Evolutionary conservation across 768 basidiomycete species (phyloP), one percentile per base, ranked within the genome.

Genomic region (Fomitopsis serialis): DNA sequence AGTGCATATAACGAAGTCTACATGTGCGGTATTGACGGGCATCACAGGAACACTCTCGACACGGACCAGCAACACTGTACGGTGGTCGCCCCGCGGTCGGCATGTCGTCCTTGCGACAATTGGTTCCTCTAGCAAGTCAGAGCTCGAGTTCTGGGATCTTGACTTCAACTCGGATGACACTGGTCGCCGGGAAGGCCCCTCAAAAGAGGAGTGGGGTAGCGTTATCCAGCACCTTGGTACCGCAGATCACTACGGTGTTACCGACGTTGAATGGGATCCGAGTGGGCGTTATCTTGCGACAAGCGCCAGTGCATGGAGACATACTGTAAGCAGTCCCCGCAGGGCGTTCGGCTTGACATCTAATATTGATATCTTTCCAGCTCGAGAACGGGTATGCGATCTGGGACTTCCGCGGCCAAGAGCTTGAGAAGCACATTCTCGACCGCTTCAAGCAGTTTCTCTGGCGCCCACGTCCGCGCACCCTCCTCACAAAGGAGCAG

Each of bases 371-470:
- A 40, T 59, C 44, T 2, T 10, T 50, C 29, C 61, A 98, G 96
- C 83, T 98, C 57, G 97, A 99, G 68, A 92, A 98, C 55, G 97
- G 97, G 34, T 99, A 85, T 66, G 87, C 87, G 10, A 84, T 99
- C 60, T 98, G 95, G 93, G 95, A 98, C 72, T 98, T 97, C 81
- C 88, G 89, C 50, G 97, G 96, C n/a, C 87, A 92, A 68, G 92
- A 96, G 68, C 76, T 94, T n/a, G 80, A 88, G 66, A 89, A 91
- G 67, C 85, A 87, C 48, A 83, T 93, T 54, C 76, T 89, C 57
- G 97, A 98, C 67, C 84, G 88, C 53, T 98, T 99, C 82, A 99
- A 99, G 76, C 97, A 99, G 70, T 93, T 98, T 72, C 81, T 98
- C 57, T 99, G 96, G 96, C 86, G 97, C 34, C 95, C 96, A 23